A percentile compares a stretch with the other conserved stretches of the same genome.
Evolutionary conservation across 2,329 filamentous ascomycete genomes (phyloP).

Genomic region (Colletotrichum chlorophyti): DNA sequence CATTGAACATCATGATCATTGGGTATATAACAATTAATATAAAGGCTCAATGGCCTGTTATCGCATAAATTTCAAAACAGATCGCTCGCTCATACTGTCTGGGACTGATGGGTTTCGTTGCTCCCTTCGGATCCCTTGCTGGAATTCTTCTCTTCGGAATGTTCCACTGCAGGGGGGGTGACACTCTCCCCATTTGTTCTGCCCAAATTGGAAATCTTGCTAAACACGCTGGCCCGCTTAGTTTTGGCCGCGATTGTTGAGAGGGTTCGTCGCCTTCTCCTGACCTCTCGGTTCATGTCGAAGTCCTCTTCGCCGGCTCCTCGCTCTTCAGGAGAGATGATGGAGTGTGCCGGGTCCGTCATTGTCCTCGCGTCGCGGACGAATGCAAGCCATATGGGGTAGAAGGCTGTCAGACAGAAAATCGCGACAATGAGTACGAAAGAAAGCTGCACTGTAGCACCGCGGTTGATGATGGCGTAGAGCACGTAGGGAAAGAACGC

Average conservation of each 20-base stretch:
- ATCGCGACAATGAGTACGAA: slow-evolving; percentile 68
- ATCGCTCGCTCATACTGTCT: slow-evolving; percentile 18
- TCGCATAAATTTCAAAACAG: neutral
- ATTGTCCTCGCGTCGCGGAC: slow-evolving; percentile 54
- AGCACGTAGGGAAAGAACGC: slow-evolving; percentile 78
- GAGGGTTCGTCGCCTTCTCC: slow-evolving; percentile 8
- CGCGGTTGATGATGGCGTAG: slow-evolving; percentile 67
- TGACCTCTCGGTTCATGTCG: slow-evolving; percentile 17
- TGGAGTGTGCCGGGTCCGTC: slow-evolving; percentile 43
- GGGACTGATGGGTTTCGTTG: slow-evolving; percentile 13
- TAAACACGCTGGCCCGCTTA: slow-evolving; percentile 21
- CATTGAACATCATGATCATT: slow-evolving; percentile 25
- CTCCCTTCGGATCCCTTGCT: slow-evolving; percentile 23
- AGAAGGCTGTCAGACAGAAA: slow-evolving; percentile 52
- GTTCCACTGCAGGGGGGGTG: slow-evolving; percentile 19
- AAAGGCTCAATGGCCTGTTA: slow-evolving; percentile 5
- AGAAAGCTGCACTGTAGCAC: slow-evolving; percentile 67
- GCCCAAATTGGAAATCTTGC: slow-evolving; percentile 23
- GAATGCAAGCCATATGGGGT: slow-evolving; percentile 56
- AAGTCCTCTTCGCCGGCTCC: slow-evolving; percentile 15
- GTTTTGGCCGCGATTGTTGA: slow-evolving; percentile 14
- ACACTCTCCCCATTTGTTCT: slow-evolving; percentile 21
- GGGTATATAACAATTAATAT: slow-evolving; percentile 29
- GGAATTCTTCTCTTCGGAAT: slow-evolving; percentile 23
- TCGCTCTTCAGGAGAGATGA: slow-evolving; percentile 24